Evolutionary conservation across 225 moss, liverwort and hornwort species (phyloP).

Genomic region (Ulota crispa): DNA sequence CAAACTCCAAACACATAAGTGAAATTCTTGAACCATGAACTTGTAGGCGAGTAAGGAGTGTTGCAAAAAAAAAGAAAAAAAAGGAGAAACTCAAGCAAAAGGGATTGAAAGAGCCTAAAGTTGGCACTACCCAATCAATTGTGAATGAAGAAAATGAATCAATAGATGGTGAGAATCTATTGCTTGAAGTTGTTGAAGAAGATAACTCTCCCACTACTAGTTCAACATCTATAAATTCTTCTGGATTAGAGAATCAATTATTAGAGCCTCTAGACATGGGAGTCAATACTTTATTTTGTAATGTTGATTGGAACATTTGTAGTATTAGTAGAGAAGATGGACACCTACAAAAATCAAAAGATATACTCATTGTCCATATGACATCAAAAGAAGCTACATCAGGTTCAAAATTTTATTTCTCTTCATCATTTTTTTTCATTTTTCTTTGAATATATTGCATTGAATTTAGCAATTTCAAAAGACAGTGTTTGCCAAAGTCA

Average conservation of each 20-base stretch:
- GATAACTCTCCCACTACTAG: slow-evolving; percentile 69
- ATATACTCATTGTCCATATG: not conserved
- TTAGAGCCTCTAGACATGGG: slow-evolving; percentile 45
- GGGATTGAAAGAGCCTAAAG: slow-evolving; percentile 49
- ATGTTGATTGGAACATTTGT: slow-evolving; percentile 17
- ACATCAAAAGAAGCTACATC: not conserved
- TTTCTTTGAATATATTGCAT: not conserved
- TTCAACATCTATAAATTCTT: slow-evolving; percentile 59
- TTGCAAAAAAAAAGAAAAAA: slow-evolving; percentile 71
- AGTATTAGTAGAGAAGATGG: not conserved
- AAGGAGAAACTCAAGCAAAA: slow-evolving; percentile 74
- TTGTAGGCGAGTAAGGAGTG: slow-evolving; percentile 53
- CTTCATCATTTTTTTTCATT: not conserved
- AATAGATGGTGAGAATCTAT: slow-evolving; percentile 52
- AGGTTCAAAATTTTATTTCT: not conserved
- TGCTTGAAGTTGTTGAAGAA: slow-evolving; percentile 50
- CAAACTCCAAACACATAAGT: fast-evolving
- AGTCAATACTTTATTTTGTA: slow-evolving; percentile 18
- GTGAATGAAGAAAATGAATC: slow-evolving; percentile 58
- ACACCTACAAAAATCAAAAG: not conserved
- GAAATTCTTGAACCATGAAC: not conserved
- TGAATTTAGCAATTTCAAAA: not conserved
- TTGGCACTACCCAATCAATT: slow-evolving; percentile 10
- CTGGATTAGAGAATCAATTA: slow-evolving; percentile 37
- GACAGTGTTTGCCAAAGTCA: fast-evolving